These are phyloP conservation scores for Mollisia scopiformis DNA, from an alignment of 2,329 filamentous ascomycete species.

Conservation along the genomic window DNA sequence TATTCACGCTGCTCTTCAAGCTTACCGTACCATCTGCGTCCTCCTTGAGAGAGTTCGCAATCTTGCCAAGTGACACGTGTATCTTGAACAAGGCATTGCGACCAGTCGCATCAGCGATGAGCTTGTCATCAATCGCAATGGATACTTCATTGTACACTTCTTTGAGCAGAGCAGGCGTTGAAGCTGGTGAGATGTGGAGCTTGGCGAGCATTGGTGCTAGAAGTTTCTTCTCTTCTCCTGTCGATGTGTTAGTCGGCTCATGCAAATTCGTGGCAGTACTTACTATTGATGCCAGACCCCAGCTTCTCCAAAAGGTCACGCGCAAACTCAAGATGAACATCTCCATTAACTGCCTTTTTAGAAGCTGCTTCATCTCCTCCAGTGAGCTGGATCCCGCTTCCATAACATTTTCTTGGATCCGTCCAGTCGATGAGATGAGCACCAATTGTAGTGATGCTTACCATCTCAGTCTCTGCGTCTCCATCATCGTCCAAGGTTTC, in stretches of 20 bases:
- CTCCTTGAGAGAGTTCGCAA: conserved; percentile 57
- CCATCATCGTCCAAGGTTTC: conserved; percentile 76
- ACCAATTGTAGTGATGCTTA: conserved; percentile 76
- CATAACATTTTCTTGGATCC: conserved; percentile 80
- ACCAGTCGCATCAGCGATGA: conserved; percentile 62
- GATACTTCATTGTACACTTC: conserved; percentile 60
- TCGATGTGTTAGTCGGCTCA: conserved; percentile 35
- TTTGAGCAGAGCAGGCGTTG: conserved; percentile 59
- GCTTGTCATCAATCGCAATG: conserved; percentile 64
- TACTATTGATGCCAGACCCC: conserved; percentile 68
- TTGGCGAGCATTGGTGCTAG: conserved; percentile 80
- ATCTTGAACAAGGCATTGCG: conserved; percentile 70
- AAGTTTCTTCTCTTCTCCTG: conserved; percentile 85
- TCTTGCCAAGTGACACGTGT: conserved; percentile 68
- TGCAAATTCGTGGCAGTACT: conserved; percentile 36
- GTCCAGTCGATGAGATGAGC: conserved; percentile 93
- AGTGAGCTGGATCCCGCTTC: conserved; percentile 45
- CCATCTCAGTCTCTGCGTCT: conserved; percentile 77
- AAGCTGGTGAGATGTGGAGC: conserved; percentile 74
- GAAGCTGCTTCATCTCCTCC: conserved; percentile 52
- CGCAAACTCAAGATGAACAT: conserved; percentile 81
- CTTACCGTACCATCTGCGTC: conserved; percentile 12
- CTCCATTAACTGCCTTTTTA: conserved; percentile 69
- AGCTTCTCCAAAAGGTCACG: conserved; percentile 77
- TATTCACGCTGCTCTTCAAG: conserved; percentile 31